Base-by-base conservation (phyloP, 2,329 filamentous ascomycete species). In the Neurospora sp. region DNA sequence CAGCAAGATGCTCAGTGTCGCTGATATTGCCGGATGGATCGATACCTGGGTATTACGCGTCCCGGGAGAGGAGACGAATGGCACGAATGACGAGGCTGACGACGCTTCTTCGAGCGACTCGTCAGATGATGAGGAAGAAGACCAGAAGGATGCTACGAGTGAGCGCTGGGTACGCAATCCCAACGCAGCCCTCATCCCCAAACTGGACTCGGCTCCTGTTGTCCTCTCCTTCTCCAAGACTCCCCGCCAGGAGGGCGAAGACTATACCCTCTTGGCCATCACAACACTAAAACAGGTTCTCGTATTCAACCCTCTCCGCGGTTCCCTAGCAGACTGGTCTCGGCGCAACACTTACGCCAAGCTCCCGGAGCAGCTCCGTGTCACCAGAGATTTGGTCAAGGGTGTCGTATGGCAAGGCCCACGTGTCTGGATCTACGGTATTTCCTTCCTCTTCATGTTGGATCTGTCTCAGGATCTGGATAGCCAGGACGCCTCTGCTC, bases 381-480 rank as follows among this genome's bases (percentile, higher is more conserved):
- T 89, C 73, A 86, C 93, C 33, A 88, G 90, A 71, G 93, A 97
- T 78, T 85, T 92, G 57, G 91, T 91, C 69, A 95, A 95, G 83
- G 94, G 93, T 3, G 89, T 89, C 36, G 80, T 97, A 46, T 98
- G 95, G 94, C 91, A 96, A 77, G 83, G 90, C 1, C 83, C 83
- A 37, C 87, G 95, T 15, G 81, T 95, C 8, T 98, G 95, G 93
- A 81, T 98, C 23, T 97, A 97, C 76, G 94, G 95, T 6, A 87
- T 88, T 52, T 89, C 87, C 1, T 98, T 93, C 86, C 80, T 99
- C 33, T 93, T 92, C 82, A 98, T 98, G 94, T 88, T 99, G 71
- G 93, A 98, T 78, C 82, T 97, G 38, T 87, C 87, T 23, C 86
- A 87, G 75, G 91, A 97, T 78, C 85, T 96, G 67, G 78, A 81